Conservation (phyloP, 2,329 filamentous ascomycete species). For the Aspergillus transmontanensis region DNA sequence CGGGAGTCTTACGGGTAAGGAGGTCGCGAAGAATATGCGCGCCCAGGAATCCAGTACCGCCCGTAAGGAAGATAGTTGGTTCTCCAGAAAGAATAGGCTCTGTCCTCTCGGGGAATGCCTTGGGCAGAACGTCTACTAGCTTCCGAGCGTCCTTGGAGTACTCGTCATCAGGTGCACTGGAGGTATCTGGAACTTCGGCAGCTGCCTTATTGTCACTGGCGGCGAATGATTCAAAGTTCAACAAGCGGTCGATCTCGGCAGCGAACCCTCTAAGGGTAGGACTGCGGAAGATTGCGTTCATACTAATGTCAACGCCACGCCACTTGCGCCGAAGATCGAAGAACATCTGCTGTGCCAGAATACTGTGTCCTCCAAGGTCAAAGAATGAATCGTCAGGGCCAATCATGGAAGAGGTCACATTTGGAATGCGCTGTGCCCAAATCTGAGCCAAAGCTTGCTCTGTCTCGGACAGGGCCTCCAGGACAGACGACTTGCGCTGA, state of each 20-base stretch:
- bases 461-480: conserved; percentile 55
- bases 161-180: conserved; percentile 45
- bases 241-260: conserved; percentile 55
- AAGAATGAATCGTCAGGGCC: conserved; percentile 69
- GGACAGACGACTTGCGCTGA: conserved; percentile 52
- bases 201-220: conserved; percentile 45
- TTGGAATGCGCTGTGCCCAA: conserved; percentile 72
- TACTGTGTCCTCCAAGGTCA: conserved; percentile 77
- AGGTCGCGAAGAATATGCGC: conserved; percentile 77
- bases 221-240: conserved; percentile 52
- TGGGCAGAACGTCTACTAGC: conserved; percentile 53
- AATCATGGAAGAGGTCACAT: conserved; percentile 69
- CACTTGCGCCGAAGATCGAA: conserved; percentile 67
- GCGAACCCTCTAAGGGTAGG: conserved; percentile 64
- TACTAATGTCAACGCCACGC: conserved; percentile 66
- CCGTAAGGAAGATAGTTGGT: conserved; percentile 76
- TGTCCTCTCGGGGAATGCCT: conserved; percentile 38
- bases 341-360: conserved; percentile 79
- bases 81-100: conserved; percentile 37
- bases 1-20: conserved; percentile 60
- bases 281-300: conserved; percentile 70
- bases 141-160: conserved; percentile 56
- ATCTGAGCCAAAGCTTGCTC: conserved; percentile 69
- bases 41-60: conserved; percentile 87
- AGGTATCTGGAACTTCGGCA: conserved; percentile 34